Evolutionary conservation across 1,284 basidiomycete species (phyloP).

Genomic region (Omphalotus olearius): DNA sequence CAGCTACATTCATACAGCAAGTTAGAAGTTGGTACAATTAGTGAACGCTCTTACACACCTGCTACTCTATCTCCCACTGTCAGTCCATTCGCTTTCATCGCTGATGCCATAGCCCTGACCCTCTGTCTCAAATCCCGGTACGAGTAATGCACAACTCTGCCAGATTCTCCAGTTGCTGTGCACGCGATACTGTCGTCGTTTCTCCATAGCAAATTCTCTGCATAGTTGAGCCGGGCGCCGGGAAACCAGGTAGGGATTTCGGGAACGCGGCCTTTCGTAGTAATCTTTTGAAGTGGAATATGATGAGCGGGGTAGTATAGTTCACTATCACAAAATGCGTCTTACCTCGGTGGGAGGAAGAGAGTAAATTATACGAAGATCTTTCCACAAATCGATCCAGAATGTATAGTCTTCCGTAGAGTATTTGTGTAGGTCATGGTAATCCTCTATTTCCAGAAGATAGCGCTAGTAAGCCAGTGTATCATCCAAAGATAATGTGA

Average conservation of each 20-base stretch:
- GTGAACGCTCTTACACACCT: conserved; percentile 33
- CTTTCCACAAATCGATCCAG: conserved; percentile 21
- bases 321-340: neutral
- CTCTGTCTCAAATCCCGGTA: conserved; percentile 48
- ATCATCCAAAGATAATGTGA: neutral
- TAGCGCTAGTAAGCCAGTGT: neutral
- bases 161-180: conserved; percentile 52
- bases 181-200: conserved; percentile 55
- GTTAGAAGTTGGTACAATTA: neutral
- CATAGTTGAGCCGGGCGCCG: conserved; percentile 75
- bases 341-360: conserved; percentile 39
- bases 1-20: conserved; percentile 33
- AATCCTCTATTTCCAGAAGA: conserved; percentile 14
- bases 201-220: conserved; percentile 78
- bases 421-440: conserved; percentile 19
- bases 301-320: neutral
- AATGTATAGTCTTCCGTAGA: conserved; percentile 20
- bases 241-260: conserved; percentile 81
- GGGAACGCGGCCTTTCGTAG: conserved; percentile 36
- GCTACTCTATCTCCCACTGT: conserved; percentile 59
- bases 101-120: conserved; percentile 53
- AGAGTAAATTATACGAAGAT: conserved; percentile 17
- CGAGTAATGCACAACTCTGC: conserved; percentile 40
- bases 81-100: conserved; percentile 52
- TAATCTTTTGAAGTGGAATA: conserved; percentile 25